Percentiles rank a stretch among this genome's conserved stretches.
Conservation (phyloP, 2,329 filamentous ascomycete genomes). For the Botrytis galanthina region DNA sequence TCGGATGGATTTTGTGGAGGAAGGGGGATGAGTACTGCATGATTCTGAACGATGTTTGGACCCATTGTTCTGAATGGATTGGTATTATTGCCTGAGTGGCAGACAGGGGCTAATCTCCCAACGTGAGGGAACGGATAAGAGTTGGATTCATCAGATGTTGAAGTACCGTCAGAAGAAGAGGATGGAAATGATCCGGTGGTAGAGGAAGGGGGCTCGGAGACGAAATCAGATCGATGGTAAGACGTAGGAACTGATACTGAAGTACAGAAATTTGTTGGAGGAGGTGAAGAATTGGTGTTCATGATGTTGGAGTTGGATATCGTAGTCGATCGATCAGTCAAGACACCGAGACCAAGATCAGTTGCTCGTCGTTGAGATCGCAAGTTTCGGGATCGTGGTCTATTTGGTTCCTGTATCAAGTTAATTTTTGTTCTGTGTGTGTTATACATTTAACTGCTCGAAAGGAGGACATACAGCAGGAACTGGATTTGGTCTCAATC, state of each 20-base stretch:
- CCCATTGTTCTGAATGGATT: neutral
- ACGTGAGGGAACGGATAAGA: neutral
- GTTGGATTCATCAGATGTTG: neutral
- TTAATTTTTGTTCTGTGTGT: neutral
- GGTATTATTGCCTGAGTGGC: neutral
- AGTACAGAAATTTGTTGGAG: neutral
- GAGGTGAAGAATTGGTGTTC: neutral
- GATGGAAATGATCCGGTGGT: constrained; percentile 5
- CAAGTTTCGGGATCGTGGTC: neutral
- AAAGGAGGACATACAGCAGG: constrained; percentile 23
- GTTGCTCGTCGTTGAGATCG: constrained; percentile 8
- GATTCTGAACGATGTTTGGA: neutral
- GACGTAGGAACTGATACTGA: neutral
- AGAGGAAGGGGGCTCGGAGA: neutral
- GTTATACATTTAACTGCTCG: neutral
- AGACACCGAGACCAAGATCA: constrained; percentile 24
- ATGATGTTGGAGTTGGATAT: neutral
- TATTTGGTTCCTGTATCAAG: neutral
- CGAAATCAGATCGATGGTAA: neutral
- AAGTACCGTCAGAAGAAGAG: neutral
- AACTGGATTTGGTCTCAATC: constrained; percentile 30
- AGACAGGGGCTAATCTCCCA: neutral
- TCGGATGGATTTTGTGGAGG: constrained; percentile 23
- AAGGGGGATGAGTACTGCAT: constrained; percentile 17
- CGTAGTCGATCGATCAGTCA: neutral